Evolutionary conservation across 148 eudicot species (phyloP), one percentile per base, ranked within the genome.

Genomic region (Chenopodium formosanum): DNA sequence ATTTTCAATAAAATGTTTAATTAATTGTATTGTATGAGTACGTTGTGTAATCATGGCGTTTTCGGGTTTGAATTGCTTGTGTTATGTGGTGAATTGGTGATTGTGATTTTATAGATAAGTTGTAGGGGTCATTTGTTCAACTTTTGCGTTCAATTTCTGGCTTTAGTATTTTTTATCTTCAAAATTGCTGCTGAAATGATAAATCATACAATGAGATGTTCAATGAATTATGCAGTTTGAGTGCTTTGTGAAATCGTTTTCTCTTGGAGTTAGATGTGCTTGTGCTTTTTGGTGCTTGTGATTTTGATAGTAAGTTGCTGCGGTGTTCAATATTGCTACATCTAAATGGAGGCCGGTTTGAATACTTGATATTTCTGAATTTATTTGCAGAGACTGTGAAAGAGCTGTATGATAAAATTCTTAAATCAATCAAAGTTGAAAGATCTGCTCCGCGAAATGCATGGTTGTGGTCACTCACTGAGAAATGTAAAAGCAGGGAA

Each of bases 391-490:
- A 87, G 76, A 68, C 87, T 73, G 97, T 87, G 86, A 94, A 92
- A 87, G 97, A 88, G 78, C 65, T 90, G 71, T 88, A 91, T 84
- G 95, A 91, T 76, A 92, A 92, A 85, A 83, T 94, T 78, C 78
- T 92, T 58, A 86, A 88, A 32, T 91, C 91, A 25, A 83, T 94
- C 52, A 87, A 78, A 37, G 89, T 86, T 46, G 85, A 86, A 81
- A 91, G 91, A 79, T 85, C 93, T 69, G 91, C 92, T 63, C 99
- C 99, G 63, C 99, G 93, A 58, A 96, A 96, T 89, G 92, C 91
- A 23, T 92, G 92, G 97, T 60, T 94, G 89, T 94, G 99, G 99
- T 88, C 94, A n/a, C 90, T 92, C 53, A 82, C 92, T 62, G 88
- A 87, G 80, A 90, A 88, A 25, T 89, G 98, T 78, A 77, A 90